Conservation (phyloP, 2,329 filamentous ascomycete species). For the Fusarium chaquense region DNA sequence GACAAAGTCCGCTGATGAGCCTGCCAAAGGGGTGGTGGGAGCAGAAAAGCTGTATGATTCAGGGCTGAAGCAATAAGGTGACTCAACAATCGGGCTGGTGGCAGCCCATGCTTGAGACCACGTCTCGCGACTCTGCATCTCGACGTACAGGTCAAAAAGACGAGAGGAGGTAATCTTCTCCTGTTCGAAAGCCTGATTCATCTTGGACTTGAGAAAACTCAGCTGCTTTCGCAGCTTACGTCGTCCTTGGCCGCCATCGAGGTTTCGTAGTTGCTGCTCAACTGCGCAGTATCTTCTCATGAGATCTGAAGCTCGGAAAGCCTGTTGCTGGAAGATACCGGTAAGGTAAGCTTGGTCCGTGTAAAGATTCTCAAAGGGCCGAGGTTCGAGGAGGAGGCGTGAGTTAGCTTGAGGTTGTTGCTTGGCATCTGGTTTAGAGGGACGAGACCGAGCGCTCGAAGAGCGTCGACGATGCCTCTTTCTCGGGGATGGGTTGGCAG, state of each 20-base stretch:
- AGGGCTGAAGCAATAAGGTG: slow-evolving; percentile 32
- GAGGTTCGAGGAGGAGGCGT: slow-evolving; percentile 51
- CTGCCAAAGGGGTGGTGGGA: slow-evolving; percentile 46
- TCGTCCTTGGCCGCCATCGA: slow-evolving; percentile 43
- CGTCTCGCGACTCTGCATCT: slow-evolving; percentile 60
- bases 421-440: slow-evolving; percentile 9
- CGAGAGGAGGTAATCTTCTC: slow-evolving; percentile 60
- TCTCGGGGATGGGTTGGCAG: background rate
- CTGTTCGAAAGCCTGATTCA: slow-evolving; percentile 60
- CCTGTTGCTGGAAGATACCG: slow-evolving; percentile 56
- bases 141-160: slow-evolving; percentile 63
- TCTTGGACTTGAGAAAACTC: slow-evolving; percentile 56
- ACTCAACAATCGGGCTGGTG: slow-evolving; percentile 23
- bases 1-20: slow-evolving; percentile 50
- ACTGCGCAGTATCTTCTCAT: slow-evolving; percentile 54
- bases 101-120: slow-evolving; percentile 48
- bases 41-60: slow-evolving; percentile 24
- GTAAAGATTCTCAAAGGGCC: slow-evolving; percentile 58
- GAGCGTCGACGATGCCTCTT: slow-evolving; percentile 29
- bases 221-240: slow-evolving; percentile 57
- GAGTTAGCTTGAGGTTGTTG: slow-evolving; percentile 15
- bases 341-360: slow-evolving; percentile 62
- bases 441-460: slow-evolving; percentile 15
- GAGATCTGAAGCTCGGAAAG: slow-evolving; percentile 53
- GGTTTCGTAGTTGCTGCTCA: slow-evolving; percentile 51